Evolutionary conservation across 768 basidiomycete species (phyloP), one percentile per base, ranked within the genome.

Genomic region (Leccinum disarticulatum): DNA sequence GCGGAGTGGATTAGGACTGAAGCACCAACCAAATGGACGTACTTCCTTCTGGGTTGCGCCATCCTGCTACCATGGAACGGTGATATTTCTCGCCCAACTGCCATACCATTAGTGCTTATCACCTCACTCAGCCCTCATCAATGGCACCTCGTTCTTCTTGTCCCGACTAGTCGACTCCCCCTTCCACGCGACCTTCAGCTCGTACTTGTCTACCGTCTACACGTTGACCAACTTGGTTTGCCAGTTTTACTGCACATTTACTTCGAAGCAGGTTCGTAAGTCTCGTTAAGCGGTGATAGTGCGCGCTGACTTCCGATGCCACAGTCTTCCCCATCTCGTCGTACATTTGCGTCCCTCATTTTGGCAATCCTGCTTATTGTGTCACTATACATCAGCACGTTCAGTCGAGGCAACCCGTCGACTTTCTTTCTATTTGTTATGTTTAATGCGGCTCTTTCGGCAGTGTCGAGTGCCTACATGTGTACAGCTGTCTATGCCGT

Each of bases 1-100:
- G 28, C 64, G 69, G 58, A 61, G 71, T 52, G 67, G 54, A 52
- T 36, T 22, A 52, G 52, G 13, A 69, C 77, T 9, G 79, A 84
- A 60, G 47, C 74, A 47, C 78, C 76, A 50, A 80, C 87, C 65
- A 73, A 76, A 53, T 87, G 87, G 85, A 81, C 87, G 46, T 81
- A 86, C 64, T 90, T 91, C 63, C 72, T 89, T 25, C 73, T 95
- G 17, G 93, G 94, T 3, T 87, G 87, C 58, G 88, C 91, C 19
- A 82, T 88, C 4, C 79, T 97, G 7, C 74, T 97, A 17, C 87
- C 91, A 30, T 97, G 94, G 94, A 96, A 95, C 69, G 93, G 94
- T 93, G 71, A 69, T 81, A 66, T 10, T 11, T 35, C 19, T 52
- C 43, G 14, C 15, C 53, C 52, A 54, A 14, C 6, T 33, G 33